Conservation (phyloP, 139 green algal genomes). For the Astrephomene gubernaculifera region DNA sequence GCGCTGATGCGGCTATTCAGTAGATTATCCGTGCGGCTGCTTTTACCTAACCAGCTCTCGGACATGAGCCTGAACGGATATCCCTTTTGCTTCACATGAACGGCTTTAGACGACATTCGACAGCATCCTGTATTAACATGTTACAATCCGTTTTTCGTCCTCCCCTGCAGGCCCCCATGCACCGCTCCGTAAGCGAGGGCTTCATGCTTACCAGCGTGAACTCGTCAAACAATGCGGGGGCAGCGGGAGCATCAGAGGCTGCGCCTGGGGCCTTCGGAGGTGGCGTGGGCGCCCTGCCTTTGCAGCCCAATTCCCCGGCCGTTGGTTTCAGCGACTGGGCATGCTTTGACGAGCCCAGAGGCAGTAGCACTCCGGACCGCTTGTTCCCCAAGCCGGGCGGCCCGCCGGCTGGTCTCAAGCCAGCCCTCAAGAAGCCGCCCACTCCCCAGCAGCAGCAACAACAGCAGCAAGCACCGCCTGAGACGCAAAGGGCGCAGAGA, state of each 20-base stretch:
- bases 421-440: constrained; percentile 19
- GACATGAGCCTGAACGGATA: no score
- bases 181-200: constrained; percentile 21
- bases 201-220: neutral
- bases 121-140: no score
- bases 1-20: no score
- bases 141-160: no score
- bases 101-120: no score
- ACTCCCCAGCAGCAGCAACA: neutral
- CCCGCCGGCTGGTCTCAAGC: constrained; percentile 3
- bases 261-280: neutral
- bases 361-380: neutral
- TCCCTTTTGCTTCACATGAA: no score
- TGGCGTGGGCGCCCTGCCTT: neutral
- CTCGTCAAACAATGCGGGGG: neutral
- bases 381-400: neutral
- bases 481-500: no score
- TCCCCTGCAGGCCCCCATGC: neutral
- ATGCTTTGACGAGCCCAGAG: neutral
- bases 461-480: neutral
- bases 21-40: no score
- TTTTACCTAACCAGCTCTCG: no score
- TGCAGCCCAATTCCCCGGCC: neutral
- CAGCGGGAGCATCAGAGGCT: neutral
- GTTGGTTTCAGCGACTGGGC: constrained; percentile 24